Conservation (phyloP, 192 early-diverging fungal species). For the Geranomyces variabilis region DNA sequence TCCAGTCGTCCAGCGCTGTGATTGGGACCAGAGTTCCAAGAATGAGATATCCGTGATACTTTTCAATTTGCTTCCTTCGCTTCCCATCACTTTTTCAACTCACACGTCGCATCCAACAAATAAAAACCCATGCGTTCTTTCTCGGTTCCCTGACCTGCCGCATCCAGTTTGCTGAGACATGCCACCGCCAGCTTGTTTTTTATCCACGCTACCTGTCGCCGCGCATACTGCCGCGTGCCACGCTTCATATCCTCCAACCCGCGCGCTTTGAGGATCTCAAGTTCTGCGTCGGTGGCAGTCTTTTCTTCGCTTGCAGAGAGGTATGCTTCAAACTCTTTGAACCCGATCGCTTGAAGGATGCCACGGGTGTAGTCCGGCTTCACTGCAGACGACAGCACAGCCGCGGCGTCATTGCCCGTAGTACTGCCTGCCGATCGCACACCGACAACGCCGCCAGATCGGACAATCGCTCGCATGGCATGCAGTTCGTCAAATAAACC, state of each 20-base stretch:
- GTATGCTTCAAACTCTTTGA: slow-evolving; percentile 85
- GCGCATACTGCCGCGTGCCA: slow-evolving; percentile 87
- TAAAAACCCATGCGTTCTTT: slow-evolving; percentile 12
- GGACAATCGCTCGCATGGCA: slow-evolving; percentile 49
- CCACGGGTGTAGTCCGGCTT: slow-evolving; percentile 61
- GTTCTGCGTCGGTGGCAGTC: too few species aligned
- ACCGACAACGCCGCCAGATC: slow-evolving; percentile 46
- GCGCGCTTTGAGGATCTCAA: slow-evolving; percentile 19
- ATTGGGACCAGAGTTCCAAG: too few species aligned
- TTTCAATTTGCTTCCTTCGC: slow-evolving; percentile 8
- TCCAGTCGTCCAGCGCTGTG: slow-evolving; percentile 22
- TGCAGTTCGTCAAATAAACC: slow-evolving; percentile 57
- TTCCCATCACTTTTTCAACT: not conserved
- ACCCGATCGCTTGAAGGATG: slow-evolving; percentile 80
- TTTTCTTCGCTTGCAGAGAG: slow-evolving; percentile 33
- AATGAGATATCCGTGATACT: slow-evolving; percentile 37
- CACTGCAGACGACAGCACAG: not conserved
- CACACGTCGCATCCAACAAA: slow-evolving; percentile 73
- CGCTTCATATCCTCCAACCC: slow-evolving; percentile 84
- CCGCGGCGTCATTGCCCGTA: too few species aligned
- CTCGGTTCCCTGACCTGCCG: not conserved
- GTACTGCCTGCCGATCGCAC: too few species aligned
- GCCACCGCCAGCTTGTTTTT: slow-evolving; percentile 64
- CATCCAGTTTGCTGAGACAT: slow-evolving; percentile 13
- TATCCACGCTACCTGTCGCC: slow-evolving; percentile 80